Evolutionary conservation across 2,329 filamentous ascomycete species (phyloP).

Genomic region (Monosporascus ibericus): DNA sequence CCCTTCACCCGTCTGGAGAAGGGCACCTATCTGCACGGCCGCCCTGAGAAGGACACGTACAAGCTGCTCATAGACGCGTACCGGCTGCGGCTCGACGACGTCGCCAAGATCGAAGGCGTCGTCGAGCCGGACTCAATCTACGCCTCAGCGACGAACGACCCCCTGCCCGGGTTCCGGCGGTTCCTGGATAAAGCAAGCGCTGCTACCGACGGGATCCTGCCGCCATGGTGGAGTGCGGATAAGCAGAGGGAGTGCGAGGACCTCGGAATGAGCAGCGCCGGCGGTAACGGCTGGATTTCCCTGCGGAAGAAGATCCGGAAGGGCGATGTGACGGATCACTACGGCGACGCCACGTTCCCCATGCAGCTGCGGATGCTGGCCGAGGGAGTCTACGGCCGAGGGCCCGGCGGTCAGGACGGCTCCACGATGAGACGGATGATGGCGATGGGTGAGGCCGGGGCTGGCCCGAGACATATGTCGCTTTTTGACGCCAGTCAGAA

Average conservation of each 20-base stretch:
- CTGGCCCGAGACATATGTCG: no score
- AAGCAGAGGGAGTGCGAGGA: slow-evolving; percentile 33
- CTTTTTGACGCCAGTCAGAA: no score
- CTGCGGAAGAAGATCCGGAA: slow-evolving; percentile 25
- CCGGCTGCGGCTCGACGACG: slow-evolving; percentile 38
- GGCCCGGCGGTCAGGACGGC: slow-evolving; percentile 22
- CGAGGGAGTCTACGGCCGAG: slow-evolving; percentile 31
- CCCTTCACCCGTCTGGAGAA: slow-evolving; percentile 36
- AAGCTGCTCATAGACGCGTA: slow-evolving; percentile 41
- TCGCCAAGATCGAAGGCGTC: slow-evolving; percentile 21
- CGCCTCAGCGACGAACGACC: slow-evolving; percentile 11
- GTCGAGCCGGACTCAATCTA: slow-evolving; percentile 25
- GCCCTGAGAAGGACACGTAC: slow-evolving; percentile 38
- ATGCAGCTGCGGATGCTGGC: slow-evolving; percentile 46
- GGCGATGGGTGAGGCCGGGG: slow-evolving; percentile 2
- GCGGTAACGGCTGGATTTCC: slow-evolving; percentile 19
- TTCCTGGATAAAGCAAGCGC: slow-evolving; percentile 28
- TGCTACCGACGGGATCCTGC: slow-evolving; percentile 27
- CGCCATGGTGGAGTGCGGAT: slow-evolving; percentile 36
- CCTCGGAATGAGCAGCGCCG: slow-evolving; percentile 21
- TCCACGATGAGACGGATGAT: slow-evolving; percentile 12
- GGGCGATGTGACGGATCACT: slow-evolving; percentile 33
- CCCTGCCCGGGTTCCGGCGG: slow-evolving; percentile 26
- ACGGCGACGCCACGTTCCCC: slow-evolving; percentile 36
- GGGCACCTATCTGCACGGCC: slow-evolving; percentile 37